These are phyloP conservation scores for Salicornia ramosissima DNA, from an alignment of 148 eudicot genomes.

Conservation along the genomic window DNA sequence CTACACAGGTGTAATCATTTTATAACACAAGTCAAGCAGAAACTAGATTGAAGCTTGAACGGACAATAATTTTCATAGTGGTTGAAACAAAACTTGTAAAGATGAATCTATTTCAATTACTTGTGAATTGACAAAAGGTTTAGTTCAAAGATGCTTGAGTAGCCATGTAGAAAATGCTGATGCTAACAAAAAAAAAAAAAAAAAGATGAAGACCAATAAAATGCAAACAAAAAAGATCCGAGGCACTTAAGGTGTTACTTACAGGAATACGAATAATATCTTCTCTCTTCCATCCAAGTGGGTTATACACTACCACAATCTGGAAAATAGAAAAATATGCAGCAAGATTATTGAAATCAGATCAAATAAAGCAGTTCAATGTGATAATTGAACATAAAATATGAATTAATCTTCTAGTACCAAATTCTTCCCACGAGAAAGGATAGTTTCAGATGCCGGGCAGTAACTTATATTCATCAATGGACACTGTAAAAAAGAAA, in stretches of 20 bases:
- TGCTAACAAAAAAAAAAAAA: too few species aligned
- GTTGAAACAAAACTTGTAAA: not conserved
- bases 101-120: not conserved
- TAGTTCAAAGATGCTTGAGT: not conserved
- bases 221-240: not conserved
- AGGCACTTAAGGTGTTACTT: slow-evolving; percentile 31
- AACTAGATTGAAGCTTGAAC: not conserved
- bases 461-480: slow-evolving; percentile 86
- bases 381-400: not conserved
- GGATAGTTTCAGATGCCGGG: slow-evolving; percentile 75
- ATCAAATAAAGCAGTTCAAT: not conserved
- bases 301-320: slow-evolving; percentile 77
- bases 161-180: not conserved
- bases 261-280: slow-evolving; percentile 79
- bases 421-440: slow-evolving; percentile 65
- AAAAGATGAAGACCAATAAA: not conserved
- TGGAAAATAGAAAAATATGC: slow-evolving; percentile 21
- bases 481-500: slow-evolving; percentile 64
- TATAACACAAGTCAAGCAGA: not conserved
- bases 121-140: not conserved
- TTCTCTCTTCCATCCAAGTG: slow-evolving; percentile 88
- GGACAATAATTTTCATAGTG: not conserved
- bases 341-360: slow-evolving; percentile 4
- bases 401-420: slow-evolving; percentile 34
- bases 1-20: slow-evolving; percentile 32